Conservation (phyloP, 805 yeast species). For the Ogataea haglerorum region DNA sequence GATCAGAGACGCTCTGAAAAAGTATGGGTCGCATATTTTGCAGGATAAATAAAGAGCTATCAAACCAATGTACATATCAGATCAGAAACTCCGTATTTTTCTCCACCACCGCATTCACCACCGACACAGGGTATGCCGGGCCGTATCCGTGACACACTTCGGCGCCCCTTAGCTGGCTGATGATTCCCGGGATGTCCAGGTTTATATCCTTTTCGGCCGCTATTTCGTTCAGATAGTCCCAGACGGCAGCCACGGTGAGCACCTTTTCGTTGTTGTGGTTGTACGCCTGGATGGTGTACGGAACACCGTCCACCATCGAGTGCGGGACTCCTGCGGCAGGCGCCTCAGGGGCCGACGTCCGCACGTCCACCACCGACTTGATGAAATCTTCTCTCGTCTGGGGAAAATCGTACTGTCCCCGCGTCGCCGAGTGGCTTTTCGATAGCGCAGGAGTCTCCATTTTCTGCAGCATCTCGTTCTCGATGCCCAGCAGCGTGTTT, state of each 20-base stretch:
- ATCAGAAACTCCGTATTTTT: conserved; percentile 3
- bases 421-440: background rate
- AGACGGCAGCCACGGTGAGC: conserved; percentile 71
- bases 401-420: conserved; percentile 22
- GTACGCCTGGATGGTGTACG: conserved; percentile 14
- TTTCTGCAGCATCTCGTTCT: conserved; percentile 54
- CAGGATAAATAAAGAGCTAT: conserved; percentile 1
- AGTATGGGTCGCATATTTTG: conserved; percentile 29
- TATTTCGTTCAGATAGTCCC: conserved; percentile 67
- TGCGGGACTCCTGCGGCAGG: background rate
- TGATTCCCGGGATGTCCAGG: conserved; percentile 55
- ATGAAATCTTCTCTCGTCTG: conserved; percentile 27
- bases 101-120: conserved; percentile 40
- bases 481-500: conserved; percentile 55
- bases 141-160: conserved; percentile 82
- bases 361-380: conserved; percentile 19
- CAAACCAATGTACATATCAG: conserved; percentile 2
- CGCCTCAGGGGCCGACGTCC: conserved; percentile 2
- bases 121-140: conserved; percentile 53
- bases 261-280: conserved; percentile 39
- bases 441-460: background rate
- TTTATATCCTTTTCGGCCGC: conserved; percentile 46
- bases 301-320: conserved; percentile 9
- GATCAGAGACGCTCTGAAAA: conserved; percentile 74
- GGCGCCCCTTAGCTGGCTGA: conserved; percentile 57